Evolutionary conservation across 2,329 filamentous ascomycete species (phyloP).

Genomic region (Diaporthe citrichinensis): DNA sequence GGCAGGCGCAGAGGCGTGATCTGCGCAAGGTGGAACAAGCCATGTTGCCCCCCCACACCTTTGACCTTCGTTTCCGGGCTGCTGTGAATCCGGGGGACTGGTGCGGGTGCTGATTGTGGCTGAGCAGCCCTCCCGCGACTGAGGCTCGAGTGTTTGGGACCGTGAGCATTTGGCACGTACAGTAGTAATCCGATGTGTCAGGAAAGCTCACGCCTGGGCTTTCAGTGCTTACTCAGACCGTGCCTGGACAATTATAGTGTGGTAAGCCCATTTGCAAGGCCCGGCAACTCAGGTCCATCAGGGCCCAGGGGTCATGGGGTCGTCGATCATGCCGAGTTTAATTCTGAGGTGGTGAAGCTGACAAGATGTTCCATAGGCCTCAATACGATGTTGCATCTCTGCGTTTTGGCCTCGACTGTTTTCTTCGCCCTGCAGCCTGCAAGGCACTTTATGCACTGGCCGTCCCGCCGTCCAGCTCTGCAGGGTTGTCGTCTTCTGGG

Average conservation of each 20-base stretch:
- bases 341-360: constrained; percentile 1
- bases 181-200: constrained; percentile 5
- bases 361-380: not conserved
- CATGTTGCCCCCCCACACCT: not conserved
- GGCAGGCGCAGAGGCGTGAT: constrained; percentile 2
- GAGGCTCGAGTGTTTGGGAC: constrained; percentile 24
- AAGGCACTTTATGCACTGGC: not conserved
- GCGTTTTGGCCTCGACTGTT: not conserved
- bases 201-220: not conserved
- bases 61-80: constrained; percentile 13
- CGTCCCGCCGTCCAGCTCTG: not conserved
- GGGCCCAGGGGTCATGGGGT: not conserved
- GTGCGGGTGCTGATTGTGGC: constrained; percentile 31
- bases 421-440: constrained; percentile 17
- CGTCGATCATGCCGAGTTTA: constrained; percentile 17
- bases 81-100: constrained; percentile 14
- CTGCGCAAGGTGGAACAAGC: constrained; percentile 13
- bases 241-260: constrained; percentile 5
- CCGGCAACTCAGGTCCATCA: not conserved
- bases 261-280: not conserved
- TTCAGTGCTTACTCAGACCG: constrained; percentile 28
- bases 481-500: not conserved
- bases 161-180: constrained; percentile 18
- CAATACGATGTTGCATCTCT: constrained; percentile 16
- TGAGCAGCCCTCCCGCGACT: not conserved